These are phyloP conservation scores for Albizia julibrissin DNA, from an alignment of 306 rosid species.

Conservation along the genomic window DNA sequence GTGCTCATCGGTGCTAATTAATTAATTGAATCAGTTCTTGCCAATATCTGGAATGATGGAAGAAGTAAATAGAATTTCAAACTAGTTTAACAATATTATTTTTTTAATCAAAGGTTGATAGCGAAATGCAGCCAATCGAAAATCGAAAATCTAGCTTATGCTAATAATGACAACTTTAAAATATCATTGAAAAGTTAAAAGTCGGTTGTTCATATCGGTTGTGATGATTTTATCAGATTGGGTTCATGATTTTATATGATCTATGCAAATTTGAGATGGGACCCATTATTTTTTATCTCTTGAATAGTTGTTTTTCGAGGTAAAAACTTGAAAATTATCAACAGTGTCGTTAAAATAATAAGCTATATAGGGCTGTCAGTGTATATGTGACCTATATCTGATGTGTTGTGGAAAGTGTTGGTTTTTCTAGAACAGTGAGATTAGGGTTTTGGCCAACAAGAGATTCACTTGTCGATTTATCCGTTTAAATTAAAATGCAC, in stretches of 20 bases:
- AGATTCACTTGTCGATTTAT: slow-evolving; percentile 28
- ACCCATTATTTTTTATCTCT: slow-evolving; percentile 36
- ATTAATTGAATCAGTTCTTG: slow-evolving; percentile 26
- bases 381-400: too few relatives aligned
- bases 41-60: slow-evolving; percentile 44
- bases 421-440: slow-evolving; percentile 6
- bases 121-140: slow-evolving; percentile 43
- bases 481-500: slow-evolving; percentile 27
- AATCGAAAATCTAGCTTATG: slow-evolving; percentile 32
- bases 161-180: slow-evolving; percentile 44
- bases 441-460: slow-evolving; percentile 25
- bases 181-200: slow-evolving; percentile 54
- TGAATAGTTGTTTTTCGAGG: neutral
- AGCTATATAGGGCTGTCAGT: neutral
- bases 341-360: neutral
- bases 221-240: slow-evolving; percentile 71
- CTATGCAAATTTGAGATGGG: slow-evolving; percentile 42
- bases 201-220: slow-evolving; percentile 84
- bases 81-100: slow-evolving; percentile 18
- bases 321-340: slow-evolving; percentile 9
- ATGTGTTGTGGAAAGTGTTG: too few relatives aligned
- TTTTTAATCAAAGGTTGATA: slow-evolving; percentile 27
- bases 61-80: slow-evolving; percentile 31
- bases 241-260: slow-evolving; percentile 48
- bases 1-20: slow-evolving; percentile 15